Evolutionary conservation across 2,329 filamentous ascomycete genomes (phyloP), one percentile per base, ranked within the genome.

Genomic region (Sporothrix brunneoviolacea): DNA sequence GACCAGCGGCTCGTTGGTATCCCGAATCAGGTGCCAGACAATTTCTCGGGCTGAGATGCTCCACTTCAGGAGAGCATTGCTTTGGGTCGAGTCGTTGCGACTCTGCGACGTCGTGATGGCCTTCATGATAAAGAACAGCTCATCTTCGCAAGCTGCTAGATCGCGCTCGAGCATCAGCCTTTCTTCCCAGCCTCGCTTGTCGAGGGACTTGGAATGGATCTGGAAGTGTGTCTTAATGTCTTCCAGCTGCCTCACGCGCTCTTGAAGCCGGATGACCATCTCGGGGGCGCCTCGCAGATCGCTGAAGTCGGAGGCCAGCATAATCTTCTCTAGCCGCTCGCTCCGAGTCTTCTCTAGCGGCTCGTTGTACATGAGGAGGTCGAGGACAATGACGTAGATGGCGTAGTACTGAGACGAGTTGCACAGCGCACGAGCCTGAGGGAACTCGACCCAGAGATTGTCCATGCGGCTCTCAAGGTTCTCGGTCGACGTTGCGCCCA

Each of bases 51-150:
- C 90, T n/a, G 88, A 86, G 53, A 98, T 89, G 64, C 89, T 93
- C 86, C 91, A 96, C 59, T 88, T 84, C 48, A 98, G 68, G 36
- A 96, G 73, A 6, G 90, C 90, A 53, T 81, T 91, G 51, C 83
- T 85, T 56, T 89, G 80, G 7, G 82, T 80, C 41, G 79, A 79
- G 54, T 95, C 89, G 56, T 82, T 83, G 64, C 91, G 93, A 53
- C 90, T 79, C 67, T 98, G 93, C 5, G 91, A 94, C 3, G 90
- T 94, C 2, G 93, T 98, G 64, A 98, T 98, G 35, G 93, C 94
- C 62, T 98, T 97, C 93, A 98, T 97, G 74, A 98, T 87, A 70
- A 98, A 98, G 75, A 98, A 99, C 8, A 99, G 70, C 66, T 99
- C 94, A 61, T 98, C 93, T 65, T 97, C 93, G 61, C 89, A 96